Evolutionary conservation across 495 filamentous ascomycete species (phyloP), one percentile per base, ranked within the genome.

Genomic region (Lindgomyces ingoldianus): DNA sequence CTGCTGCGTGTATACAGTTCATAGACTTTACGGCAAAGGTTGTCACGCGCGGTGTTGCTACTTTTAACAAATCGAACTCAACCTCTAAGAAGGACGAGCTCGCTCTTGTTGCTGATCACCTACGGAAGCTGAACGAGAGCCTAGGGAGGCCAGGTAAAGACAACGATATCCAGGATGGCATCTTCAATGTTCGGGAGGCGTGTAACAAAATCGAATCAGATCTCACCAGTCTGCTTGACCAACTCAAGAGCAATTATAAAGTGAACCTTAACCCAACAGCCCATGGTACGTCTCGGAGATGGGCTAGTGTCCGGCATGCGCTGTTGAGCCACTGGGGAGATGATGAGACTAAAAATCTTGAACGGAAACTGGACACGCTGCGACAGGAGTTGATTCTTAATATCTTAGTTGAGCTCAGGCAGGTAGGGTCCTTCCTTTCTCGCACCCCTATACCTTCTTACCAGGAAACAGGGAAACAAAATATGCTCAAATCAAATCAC

Each of bases 1-100:
- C 51, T 14, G 51, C 51, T 33, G 51, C 51, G 27, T 54, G 51
- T 39, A 22, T 54, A 18, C 51, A 54, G 27, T 54, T 54, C 51
- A 39, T 54, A 30, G 51, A 54, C 30, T 54, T 54, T 19, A 39
- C 30, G 2, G 51, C 19, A 26, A 54, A 54, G 27, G 27, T 54
- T 3, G 51, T 54, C 16, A 30, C 25, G 27, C 25, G 51, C 14
- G 21, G 26, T n/a, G 30, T 30, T 30, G 51, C 26, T 14, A 2
- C 10, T 29, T 54, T 54, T 19, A 54, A 36, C 30, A 39, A 30
- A 39, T 54, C 51, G 22, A 54, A 54, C 27, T 54, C 51, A 22
- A 54, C 51, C 9, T 2, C 51, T 33, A 39, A 30, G 27, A 54
- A 36, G 27, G 53, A 57, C 27, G 53, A 57, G 39, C 53, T 57